Percentiles rank a stretch among this genome's conserved stretches.
These are phyloP conservation scores for Penstemon newberryi DNA, from an alignment of 257 asterid genomes.

Conservation along the genomic window DNA sequence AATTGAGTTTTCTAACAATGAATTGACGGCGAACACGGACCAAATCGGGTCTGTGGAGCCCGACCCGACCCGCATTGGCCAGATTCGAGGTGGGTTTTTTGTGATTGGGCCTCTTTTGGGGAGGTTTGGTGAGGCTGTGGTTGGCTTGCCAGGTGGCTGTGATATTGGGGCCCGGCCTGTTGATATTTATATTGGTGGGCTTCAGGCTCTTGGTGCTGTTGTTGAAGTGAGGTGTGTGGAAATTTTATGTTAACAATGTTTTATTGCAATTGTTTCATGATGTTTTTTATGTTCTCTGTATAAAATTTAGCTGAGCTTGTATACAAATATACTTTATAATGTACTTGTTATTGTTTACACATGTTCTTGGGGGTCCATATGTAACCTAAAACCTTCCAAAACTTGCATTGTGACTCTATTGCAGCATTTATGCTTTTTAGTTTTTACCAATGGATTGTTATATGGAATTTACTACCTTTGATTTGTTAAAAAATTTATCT, in stretches of 20 bases:
- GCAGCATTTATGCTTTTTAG: too few relatives aligned
- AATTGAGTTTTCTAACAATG: slow-evolving; percentile 17
- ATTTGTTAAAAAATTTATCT: too few relatives aligned
- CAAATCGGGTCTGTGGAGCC: slow-evolving; percentile 36
- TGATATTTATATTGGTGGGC: slow-evolving; percentile 38
- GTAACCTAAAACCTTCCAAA: too few relatives aligned
- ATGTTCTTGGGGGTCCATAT: too few relatives aligned
- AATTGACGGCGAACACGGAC: slow-evolving; percentile 27
- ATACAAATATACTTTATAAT: too few relatives aligned
- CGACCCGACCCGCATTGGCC: slow-evolving; percentile 21
- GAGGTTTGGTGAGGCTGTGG: slow-evolving; percentile 43
- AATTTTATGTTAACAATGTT: neutral
- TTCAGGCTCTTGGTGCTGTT: slow-evolving; percentile 44
- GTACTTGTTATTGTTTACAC: too few relatives aligned
- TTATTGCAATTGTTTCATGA: neutral
- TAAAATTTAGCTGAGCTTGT: too few relatives aligned
- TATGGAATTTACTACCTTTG: too few relatives aligned
- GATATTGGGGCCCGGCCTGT: slow-evolving; percentile 49
- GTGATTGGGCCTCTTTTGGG: slow-evolving; percentile 45
- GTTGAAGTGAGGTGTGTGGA: slow-evolving; percentile 41
- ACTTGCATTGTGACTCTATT: too few relatives aligned
- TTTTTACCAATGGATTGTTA: too few relatives aligned
- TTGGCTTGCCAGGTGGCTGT: slow-evolving; percentile 46
- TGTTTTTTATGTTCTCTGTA: neutral
- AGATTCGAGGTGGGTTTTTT: slow-evolving; percentile 43